A percentile compares a stretch with the other conserved stretches of the same genome.
phyloP scores from a whole-genome alignment of 2,329 filamentous ascomycete species.

The Claviceps pusilla region DNA sequence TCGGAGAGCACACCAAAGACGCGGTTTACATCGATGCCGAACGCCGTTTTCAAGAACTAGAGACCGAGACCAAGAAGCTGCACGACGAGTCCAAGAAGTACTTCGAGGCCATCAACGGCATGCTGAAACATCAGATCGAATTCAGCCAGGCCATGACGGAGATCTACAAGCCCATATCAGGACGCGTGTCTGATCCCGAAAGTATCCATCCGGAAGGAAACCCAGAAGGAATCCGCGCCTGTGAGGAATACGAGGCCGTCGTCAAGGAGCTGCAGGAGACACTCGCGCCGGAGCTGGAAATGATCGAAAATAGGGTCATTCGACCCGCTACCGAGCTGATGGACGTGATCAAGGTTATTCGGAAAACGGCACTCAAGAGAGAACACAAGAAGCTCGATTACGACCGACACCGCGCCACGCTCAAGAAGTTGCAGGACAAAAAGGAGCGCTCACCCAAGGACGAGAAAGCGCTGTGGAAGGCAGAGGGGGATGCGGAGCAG shows the following conservation, averaged over 20 bases:
- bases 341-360: slow-evolving; percentile 88
- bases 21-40: slow-evolving; percentile 89
- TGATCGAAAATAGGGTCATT: slow-evolving; percentile 88
- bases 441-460: slow-evolving; percentile 94
- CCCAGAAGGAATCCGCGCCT: slow-evolving; percentile 81
- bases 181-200: slow-evolving; percentile 83
- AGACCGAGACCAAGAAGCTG: slow-evolving; percentile 88
- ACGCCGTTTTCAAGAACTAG: slow-evolving; percentile 82
- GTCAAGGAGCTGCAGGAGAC: slow-evolving; percentile 83
- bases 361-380: slow-evolving; percentile 75
- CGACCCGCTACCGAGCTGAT: slow-evolving; percentile 84
- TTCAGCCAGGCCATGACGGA: slow-evolving; percentile 94
- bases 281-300: slow-evolving; percentile 81
- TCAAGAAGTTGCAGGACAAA: slow-evolving; percentile 95
- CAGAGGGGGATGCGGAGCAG: slow-evolving; percentile 78
- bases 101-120: slow-evolving; percentile 93
- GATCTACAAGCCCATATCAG: slow-evolving; percentile 96
- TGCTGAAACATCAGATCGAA: slow-evolving; percentile 94
- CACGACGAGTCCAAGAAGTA: slow-evolving; percentile 97
- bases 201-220: slow-evolving; percentile 72
- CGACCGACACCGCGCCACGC: slow-evolving; percentile 64
- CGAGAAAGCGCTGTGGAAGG: slow-evolving; percentile 93
- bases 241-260: slow-evolving; percentile 88
- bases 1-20: slow-evolving; percentile 92
- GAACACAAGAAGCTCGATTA: slow-evolving; percentile 97